Evolutionary conservation across 169 alveolate species (phyloP).

Genomic region (Amoebophrya sp.): DNA sequence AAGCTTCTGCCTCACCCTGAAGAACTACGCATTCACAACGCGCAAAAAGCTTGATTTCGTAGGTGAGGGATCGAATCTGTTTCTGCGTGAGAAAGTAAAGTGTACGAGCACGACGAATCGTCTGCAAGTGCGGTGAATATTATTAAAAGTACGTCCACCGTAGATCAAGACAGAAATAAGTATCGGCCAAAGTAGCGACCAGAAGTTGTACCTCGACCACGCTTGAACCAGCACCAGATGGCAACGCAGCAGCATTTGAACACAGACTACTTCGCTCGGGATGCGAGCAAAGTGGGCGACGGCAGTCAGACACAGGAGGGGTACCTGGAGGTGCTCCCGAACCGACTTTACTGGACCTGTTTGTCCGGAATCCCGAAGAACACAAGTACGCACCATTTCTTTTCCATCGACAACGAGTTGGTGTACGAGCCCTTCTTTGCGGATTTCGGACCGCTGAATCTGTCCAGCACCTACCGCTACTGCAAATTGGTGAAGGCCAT

Average conservation of each 20-base stretch:
- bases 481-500: constrained; percentile 45
- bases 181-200: no score
- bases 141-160: no score
- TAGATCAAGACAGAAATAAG: no score
- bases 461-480: constrained; percentile 52
- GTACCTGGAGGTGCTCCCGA: constrained; percentile 35
- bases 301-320: not conserved
- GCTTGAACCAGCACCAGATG: no score
- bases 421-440: constrained; percentile 83
- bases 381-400: constrained; percentile 38
- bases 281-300: not conserved
- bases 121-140: no score
- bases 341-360: constrained; percentile 28
- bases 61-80: no score
- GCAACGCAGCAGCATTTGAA: not conserved
- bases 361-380: not conserved
- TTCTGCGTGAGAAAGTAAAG: no score
- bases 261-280: not conserved
- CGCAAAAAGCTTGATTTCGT: no score
- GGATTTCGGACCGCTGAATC: constrained; percentile 88
- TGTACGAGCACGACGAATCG: no score
- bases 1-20: no score
- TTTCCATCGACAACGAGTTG: constrained; percentile 48
- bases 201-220: no score
- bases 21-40: no score